These are phyloP conservation scores for Podila horticola DNA, from an alignment of 192 early-diverging fungal genomes.

Conservation along the genomic window DNA sequence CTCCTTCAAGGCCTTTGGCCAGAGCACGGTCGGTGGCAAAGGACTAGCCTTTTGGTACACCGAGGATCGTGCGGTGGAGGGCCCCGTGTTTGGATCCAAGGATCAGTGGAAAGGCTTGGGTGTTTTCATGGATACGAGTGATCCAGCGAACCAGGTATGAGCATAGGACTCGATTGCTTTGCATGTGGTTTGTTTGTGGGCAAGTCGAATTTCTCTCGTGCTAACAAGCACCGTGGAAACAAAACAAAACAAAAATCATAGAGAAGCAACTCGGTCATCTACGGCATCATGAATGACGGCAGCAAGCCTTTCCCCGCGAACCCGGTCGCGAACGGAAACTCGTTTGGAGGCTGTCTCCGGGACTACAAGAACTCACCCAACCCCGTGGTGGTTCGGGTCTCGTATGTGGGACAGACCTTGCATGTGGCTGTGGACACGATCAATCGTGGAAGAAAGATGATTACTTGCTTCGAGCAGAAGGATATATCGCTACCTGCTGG, in stretches of 20 bases:
- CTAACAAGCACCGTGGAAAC: not conserved
- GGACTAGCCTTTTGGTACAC: constrained; percentile 91
- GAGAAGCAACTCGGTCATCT: constrained; percentile 63
- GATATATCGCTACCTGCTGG: constrained; percentile 68
- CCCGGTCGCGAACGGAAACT: constrained; percentile 29
- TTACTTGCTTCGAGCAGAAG: constrained; percentile 65
- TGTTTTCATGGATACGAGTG: constrained; percentile 74
- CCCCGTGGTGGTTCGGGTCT: constrained; percentile 65
- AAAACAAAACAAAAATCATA: constrained; percentile 6
- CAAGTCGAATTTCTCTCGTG: too few species aligned
- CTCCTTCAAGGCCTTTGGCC: constrained; percentile 69
- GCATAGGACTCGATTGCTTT: not conserved
- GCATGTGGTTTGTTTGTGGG: not conserved
- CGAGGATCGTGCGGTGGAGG: constrained; percentile 58
- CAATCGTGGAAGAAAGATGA: constrained; percentile 62
- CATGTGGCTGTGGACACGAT: constrained; percentile 62
- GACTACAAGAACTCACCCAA: constrained; percentile 71
- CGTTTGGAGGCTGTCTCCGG: constrained; percentile 66
- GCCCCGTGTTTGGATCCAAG: constrained; percentile 72
- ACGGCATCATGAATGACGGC: constrained; percentile 77
- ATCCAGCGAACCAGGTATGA: constrained; percentile 50
- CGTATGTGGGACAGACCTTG: constrained; percentile 67
- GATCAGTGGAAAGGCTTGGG: constrained; percentile 76
- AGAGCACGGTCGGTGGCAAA: constrained; percentile 72
- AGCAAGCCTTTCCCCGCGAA: constrained; percentile 32